Conservation (phyloP, 2,329 filamentous ascomycete species). For the Fusarium dimerum region DNA sequence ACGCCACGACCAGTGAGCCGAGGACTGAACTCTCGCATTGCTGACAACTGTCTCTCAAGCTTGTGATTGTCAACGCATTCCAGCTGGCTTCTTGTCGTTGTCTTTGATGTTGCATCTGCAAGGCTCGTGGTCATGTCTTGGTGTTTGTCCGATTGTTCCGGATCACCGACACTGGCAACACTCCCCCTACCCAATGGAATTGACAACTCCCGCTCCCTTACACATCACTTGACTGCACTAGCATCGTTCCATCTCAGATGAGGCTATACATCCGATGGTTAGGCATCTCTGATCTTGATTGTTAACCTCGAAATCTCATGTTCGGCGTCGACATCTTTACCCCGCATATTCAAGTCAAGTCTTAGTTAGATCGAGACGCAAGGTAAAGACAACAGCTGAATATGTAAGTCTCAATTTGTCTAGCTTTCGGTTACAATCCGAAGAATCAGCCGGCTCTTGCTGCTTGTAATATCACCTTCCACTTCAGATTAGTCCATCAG, state of each 20-base stretch:
- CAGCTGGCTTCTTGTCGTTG: not conserved
- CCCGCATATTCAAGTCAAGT: not conserved
- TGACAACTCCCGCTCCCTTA: not conserved
- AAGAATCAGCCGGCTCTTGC: not conserved
- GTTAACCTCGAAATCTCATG: not conserved
- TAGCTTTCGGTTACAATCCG: not conserved
- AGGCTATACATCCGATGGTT: not conserved
- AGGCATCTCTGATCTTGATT: not conserved
- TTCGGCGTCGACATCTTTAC: not conserved
- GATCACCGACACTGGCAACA: not conserved
- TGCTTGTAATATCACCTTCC: not conserved
- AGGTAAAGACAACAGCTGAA: not conserved
- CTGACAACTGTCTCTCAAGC: conserved; percentile 9
- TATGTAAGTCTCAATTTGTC: not conserved
- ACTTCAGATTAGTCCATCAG: not conserved
- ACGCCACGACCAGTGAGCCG: conserved; percentile 18
- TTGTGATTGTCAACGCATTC: conserved; percentile 13
- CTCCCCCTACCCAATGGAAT: not conserved
- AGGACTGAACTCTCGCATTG: conserved; percentile 7
- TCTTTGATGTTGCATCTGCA: conserved; percentile 10
- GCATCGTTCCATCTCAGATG: not conserved
- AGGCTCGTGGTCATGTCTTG: not conserved
- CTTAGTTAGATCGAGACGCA: too few species aligned
- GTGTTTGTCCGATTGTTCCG: not conserved
- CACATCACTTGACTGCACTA: not conserved